Evolutionary conservation across 176 grass and related monocot species (phyloP).

Genomic region (Eremochloa ophiuroides): DNA sequence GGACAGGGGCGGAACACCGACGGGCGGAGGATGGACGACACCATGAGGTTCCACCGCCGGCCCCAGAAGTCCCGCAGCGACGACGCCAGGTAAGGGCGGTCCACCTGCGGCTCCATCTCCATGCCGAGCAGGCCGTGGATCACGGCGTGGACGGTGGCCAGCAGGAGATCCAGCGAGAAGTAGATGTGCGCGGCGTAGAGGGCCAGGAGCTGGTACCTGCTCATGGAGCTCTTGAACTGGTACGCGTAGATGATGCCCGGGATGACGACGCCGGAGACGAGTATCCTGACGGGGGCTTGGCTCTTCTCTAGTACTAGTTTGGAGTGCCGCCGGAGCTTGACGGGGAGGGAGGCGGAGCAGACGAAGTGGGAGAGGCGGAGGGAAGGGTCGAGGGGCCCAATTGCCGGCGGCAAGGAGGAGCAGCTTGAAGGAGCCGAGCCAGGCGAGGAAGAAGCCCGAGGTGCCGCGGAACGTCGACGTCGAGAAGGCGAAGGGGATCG

Average conservation of each 20-base stretch:
- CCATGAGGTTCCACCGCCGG: conserved; percentile 63
- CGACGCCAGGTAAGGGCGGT: conserved; percentile 42
- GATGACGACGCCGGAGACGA: conserved; percentile 17
- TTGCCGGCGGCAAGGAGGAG: conserved; percentile 55
- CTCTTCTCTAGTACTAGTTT: background rate
- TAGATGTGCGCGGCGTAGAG: conserved; percentile 50
- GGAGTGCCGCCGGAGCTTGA: conserved; percentile 25
- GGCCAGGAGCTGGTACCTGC: conserved; percentile 28
- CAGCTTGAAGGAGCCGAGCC: conserved; percentile 59
- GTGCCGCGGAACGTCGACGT: conserved; percentile 43
- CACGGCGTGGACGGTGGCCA: background rate
- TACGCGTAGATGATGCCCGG: conserved; percentile 33
- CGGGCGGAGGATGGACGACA: conserved; percentile 56
- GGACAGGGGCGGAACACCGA: conserved; percentile 45
- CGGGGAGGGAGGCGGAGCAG: conserved; percentile 43
- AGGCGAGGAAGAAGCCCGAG: conserved; percentile 50
- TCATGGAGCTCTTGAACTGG: conserved; percentile 35
- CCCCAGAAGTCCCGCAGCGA: conserved; percentile 64
- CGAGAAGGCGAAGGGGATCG: conserved; percentile 42
- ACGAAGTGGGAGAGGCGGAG: conserved; percentile 41
- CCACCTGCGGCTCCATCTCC: conserved; percentile 67
- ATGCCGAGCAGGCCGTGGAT: conserved; percentile 38
- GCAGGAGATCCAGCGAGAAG: conserved; percentile 45
- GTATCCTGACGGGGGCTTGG: background rate
- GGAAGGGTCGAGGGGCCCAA: conserved; percentile 43